Conservation (phyloP, 805 yeast species). For the Cyberlindnera sargentensis region DNA sequence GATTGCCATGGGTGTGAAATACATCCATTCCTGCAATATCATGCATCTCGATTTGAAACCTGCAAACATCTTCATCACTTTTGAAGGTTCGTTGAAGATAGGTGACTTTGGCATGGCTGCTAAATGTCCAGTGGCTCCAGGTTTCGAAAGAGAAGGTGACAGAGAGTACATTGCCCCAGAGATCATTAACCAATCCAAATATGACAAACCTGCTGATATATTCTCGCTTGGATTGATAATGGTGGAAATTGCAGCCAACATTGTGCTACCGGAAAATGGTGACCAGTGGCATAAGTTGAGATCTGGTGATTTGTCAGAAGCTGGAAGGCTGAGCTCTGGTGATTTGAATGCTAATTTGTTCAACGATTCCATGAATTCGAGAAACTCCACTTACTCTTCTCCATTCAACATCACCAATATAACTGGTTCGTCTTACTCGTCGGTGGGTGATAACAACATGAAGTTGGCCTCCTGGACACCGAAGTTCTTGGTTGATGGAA, state of each 20-base stretch:
- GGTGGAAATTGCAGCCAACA: slow-evolving; percentile 94
- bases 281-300: slow-evolving; percentile 93
- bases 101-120: slow-evolving; percentile 98
- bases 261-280: slow-evolving; percentile 92
- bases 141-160: slow-evolving; percentile 92
- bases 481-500: slow-evolving; percentile 65
- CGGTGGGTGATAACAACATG: slow-evolving; percentile 15
- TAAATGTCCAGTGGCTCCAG: slow-evolving; percentile 57
- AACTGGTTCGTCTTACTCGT: slow-evolving; percentile 24
- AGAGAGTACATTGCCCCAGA: slow-evolving; percentile 98
- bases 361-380: slow-evolving; percentile 19
- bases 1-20: slow-evolving; percentile 68
- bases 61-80: slow-evolving; percentile 87
- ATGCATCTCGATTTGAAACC: slow-evolving; percentile 92
- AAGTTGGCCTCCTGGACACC: slow-evolving; percentile 84
- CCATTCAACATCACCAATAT: slow-evolving; percentile 18
- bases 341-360: slow-evolving; percentile 38
- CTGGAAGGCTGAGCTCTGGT: slow-evolving; percentile 76
- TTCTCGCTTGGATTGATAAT: slow-evolving; percentile 91
- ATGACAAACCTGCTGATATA: slow-evolving; percentile 89
- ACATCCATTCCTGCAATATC: slow-evolving; percentile 69
- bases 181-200: slow-evolving; percentile 70
- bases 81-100: slow-evolving; percentile 88
- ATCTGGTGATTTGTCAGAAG: slow-evolving; percentile 92
- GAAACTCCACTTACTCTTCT: slow-evolving; percentile 19